Base-by-base conservation (phyloP, 2,329 filamentous ascomycete genomes). In the Scolecobasidium constrictum region DNA sequence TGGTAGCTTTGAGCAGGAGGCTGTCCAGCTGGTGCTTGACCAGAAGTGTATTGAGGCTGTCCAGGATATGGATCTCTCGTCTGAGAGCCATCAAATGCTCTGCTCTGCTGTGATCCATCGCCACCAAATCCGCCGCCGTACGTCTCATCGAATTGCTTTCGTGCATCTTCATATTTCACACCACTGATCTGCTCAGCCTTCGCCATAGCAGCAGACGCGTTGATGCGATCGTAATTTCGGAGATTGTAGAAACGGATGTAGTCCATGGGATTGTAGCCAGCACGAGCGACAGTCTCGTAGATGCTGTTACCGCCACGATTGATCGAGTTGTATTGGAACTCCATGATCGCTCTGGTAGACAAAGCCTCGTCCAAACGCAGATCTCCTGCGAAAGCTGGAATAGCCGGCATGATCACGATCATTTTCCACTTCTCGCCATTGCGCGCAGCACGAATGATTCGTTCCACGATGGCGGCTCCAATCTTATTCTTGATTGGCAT, bases 181-280 rank as follows among this genome's bases (percentile, higher is more conserved):
- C 83, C 82, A 40, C 75, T 75, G 28, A 71, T 64, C 31, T 72
- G 54, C 54, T 86, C 79, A 1, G 71, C 77, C 4, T 69, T 64
- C 15, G 64, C 59, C 74, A 86, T 78, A 5, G 75, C 69, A 2
- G 63, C 63, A 13, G 78, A 78, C 16, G 69, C 75, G 61, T 90
- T 88, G 68, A 93, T 83, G 35, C 86, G 78, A 57, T 92, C 86
- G 57, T 86, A 92, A 60, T 78, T 90, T 45, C 86, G 73, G 22
- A 93, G 70, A 58, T 93, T 92, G 66, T 86, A 92, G 65, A 92
- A 92, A 39, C 78, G 72, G 51, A 93, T 84, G 62, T 88, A 92
- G 35, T 78, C 65, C 53, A 72, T 67, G 1, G 83, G 81, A 53
- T 90, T 71, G 39, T 87, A 71, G 6, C 84, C 83, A 22, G 73